Percentiles rank a stretch among this genome's conserved stretches.
Evolutionary conservation across 495 filamentous ascomycete genomes (phyloP).

Genomic region (Lasiosphaeria hispida): DNA sequence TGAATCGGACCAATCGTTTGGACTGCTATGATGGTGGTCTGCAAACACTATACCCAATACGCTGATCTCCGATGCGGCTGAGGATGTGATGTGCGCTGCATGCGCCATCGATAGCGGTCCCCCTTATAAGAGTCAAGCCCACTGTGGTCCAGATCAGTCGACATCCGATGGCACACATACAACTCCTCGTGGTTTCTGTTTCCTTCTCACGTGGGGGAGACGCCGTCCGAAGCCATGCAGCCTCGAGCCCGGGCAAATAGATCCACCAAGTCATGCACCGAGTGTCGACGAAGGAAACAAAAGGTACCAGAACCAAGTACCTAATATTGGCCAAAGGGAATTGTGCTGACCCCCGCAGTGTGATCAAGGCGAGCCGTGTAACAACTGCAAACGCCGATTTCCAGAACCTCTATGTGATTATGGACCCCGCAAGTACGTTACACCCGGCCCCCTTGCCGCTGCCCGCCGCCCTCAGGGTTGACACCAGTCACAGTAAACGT

Average conservation of each 20-base stretch:
- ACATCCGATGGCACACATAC: neutral
- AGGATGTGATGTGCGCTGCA: neutral
- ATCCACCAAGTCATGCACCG: conserved; percentile 17
- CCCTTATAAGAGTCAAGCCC: neutral
- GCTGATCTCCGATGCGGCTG: conserved; percentile 7
- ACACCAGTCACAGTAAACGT: neutral
- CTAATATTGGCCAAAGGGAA: neutral
- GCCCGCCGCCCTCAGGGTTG: neutral
- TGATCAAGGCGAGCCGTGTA: conserved; percentile 19
- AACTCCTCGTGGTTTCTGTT: neutral
- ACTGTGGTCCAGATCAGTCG: neutral
- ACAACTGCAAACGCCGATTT: conserved; percentile 17
- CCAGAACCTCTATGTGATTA: conserved; percentile 17
- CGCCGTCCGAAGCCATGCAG: conserved; percentile 5
- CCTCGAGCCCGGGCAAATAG: conserved; percentile 8
- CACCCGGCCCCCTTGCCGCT: neutral
- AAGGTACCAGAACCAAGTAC: conserved; percentile 9
- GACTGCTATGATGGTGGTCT: neutral
- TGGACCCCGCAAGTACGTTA: conserved; percentile 12
- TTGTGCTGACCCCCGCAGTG: conserved; percentile 6
- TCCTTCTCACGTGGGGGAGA: neutral
- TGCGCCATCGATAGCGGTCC: neutral
- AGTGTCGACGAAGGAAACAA: conserved; percentile 19
- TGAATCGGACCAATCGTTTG: neutral
- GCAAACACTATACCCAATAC: neutral